Base-by-base conservation (phyloP, 2,329 filamentous ascomycete genomes). In the Samsoniella hepiali region DNA sequence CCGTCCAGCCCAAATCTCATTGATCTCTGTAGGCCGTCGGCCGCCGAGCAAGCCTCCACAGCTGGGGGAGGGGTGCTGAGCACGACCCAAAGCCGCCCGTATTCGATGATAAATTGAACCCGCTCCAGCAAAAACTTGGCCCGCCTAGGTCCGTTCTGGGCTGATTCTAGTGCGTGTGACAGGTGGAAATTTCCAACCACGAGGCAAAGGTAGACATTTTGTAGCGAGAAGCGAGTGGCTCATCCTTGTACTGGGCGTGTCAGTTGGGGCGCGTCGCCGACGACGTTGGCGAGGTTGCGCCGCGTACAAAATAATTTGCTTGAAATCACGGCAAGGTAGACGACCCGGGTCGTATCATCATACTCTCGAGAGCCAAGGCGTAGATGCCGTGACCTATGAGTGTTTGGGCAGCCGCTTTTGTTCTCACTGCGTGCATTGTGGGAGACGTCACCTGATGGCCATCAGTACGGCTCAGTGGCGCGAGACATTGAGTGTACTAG, bases 151-250 rank as follows among this genome's bases (percentile, higher is more conserved):
- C 40, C 50, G 31, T 47, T 17, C 7, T 44, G 58, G 47, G 58
- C 47, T 27, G 38, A 32, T 22, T 47, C 22, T n/a, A 47, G 40
- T 17, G 58, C 58, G 38, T 47, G 50, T 62, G 50, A 62, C 58
- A 38, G 50, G 58, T 54, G 50, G 58, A 22, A 62, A 31, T 62
- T 55, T 34, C 36, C 36, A 15, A 45, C 29, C 40, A 40, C 27
- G 22, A 36, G 22, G n/a, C 15, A 29, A 31, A 27, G 15, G 7
- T 17, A n/a, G 17, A 47, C 22, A 8, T 50, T 11, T 53, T 44
- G 29, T 36, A 34, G 15, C 38, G 58, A 53, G 49, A 53, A 53
- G 58, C 57, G 44, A 47, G 17, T 3, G n/a, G 29, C 31, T 11
- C 29, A 17, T 38, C 56, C 11, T 47, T 1, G 55, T 13, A 10